Base-by-base conservation (phyloP, 2,329 filamentous ascomycete species). In the Botryotinia globosa region DNA sequence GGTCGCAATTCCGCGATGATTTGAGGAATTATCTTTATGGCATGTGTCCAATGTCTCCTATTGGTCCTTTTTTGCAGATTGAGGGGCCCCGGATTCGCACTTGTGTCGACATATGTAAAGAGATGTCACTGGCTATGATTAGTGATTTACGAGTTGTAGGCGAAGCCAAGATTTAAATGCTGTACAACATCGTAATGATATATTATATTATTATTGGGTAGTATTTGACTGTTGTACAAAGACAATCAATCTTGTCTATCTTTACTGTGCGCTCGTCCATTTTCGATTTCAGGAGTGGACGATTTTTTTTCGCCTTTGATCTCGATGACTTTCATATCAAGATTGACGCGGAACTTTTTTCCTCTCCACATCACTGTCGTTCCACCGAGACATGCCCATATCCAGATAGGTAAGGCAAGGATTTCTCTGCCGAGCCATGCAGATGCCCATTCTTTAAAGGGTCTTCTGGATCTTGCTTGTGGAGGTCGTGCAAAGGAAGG, bases 281-380 rank as follows among this genome's bases (percentile, higher is more conserved):
- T 72, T 34, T 77, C 75, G 2, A 75, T 48, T 18, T 74, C 72
- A 42, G 69, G 71, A 6, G 74, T 74, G 9, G 73, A 71, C 16
- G 72, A 68, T 34, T 58, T 66, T 48, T 54, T 42, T 10, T 51
- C 73, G 25, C 32, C 22, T 64, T 74, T 75, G 18, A 80, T 79
- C 70, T 90, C 89, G 76, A 88, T 85, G 39, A 97, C 95, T 68
- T 90, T 92, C 86, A 95, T 95, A 80, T 98, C 92, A 77, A 93
- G 86, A 1, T 91, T 89, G 1, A 98, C 94, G 78, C 88, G 88
- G 80, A 98, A 98, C 42, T 85, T 87, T 78, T 90, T 91, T 0
- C 94, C 95, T 72, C 96, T 86, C 97, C 96, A 99, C 69, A 88
- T 88, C 0, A 99, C 93, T 0, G 90, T 95, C 2, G 92, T 89